Base-by-base conservation (phyloP, 2,329 filamentous ascomycete species). In the Rasamsonia emersonii region DNA sequence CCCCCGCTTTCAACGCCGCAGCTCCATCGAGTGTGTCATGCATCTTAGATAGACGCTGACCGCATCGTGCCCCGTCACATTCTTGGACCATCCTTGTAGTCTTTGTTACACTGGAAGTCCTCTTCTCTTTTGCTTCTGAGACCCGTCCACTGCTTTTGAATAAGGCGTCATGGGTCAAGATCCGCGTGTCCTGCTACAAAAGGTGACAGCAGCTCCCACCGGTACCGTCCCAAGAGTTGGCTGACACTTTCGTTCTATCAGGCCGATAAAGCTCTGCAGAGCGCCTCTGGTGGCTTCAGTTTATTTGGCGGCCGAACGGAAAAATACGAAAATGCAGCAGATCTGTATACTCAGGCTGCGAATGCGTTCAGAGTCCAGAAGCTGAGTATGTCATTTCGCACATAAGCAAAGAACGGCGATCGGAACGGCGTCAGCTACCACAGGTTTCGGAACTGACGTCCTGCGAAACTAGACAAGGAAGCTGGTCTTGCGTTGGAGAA, bases 331-430 rank as follows among this genome's bases (percentile, higher is more conserved):
- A 77, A 79, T 63, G 89, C 89, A 9, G 85, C 83, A 42, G 86
- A 95, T 46, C 68, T 91, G 43, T 96, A 86, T 55, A 78, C 75
- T 39, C 79, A 93, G 59, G 89, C 89, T 24, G 91, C 80, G 40
- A 94, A 95, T 66, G 85, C 85, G 37, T 96, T 93, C 60, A 76
- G 85, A 53, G 77, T 93, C 68, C 80, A 91, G 62, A 84, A 84
- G 58, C 75, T 81, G 65, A 82, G 85, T 89, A 67, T 47, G 68
- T 43, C 14, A 18, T 11, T 2, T 8, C 11, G 23, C 13, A 13
- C 28, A 19, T 15, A 13, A 30, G 18, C 10, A 23, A 23, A 13
- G n/a, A n/a, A n/a, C n/a, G n/a, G n/a, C n/a, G n/a, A 5, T 10
- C 18, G 2, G 5, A 32, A 17, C 29, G 10, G 11, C 27, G 10